Conservation (phyloP, 2,329 filamentous ascomycete species). For the Claviceps monticola region DNA sequence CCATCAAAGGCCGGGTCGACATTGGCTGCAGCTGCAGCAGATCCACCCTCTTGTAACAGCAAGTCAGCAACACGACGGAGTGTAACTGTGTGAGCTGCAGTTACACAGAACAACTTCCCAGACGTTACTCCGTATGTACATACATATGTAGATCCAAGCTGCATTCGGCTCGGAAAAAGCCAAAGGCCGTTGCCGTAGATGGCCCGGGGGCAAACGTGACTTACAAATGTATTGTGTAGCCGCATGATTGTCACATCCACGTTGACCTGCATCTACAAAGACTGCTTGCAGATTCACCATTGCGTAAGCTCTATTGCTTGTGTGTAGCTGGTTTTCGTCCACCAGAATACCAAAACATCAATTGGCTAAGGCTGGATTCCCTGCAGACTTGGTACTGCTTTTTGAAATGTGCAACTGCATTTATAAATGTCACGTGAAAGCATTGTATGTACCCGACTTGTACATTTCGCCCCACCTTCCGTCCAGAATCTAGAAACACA, state of each 20-base stretch:
- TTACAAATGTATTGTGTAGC: not conserved
- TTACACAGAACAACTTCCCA: no score
- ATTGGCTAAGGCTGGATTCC: not conserved
- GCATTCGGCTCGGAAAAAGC: not conserved
- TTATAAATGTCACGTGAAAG: slow-evolving; percentile 2
- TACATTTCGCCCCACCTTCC: slow-evolving; percentile 2
- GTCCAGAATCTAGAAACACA: not conserved
- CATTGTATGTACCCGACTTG: not conserved
- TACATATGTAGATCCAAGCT: not conserved
- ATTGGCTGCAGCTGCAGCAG: slow-evolving; percentile 18
- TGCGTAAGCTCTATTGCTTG: not conserved
- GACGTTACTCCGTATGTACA: no score
- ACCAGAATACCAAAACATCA: not conserved
- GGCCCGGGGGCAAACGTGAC: not conserved
- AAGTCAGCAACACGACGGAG: no score
- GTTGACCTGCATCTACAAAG: not conserved
- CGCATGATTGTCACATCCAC: not conserved
- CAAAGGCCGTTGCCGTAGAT: not conserved
- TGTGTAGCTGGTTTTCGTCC: not conserved
- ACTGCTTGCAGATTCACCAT: not conserved
- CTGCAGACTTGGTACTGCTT: not conserved
- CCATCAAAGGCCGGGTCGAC: slow-evolving; percentile 16
- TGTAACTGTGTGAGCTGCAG: no score
- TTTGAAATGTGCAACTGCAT: not conserved
- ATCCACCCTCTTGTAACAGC: slow-evolving; percentile 8